These are phyloP conservation scores for Aureobasidium sp. DNA, from an alignment of 2,329 filamentous ascomycete genomes.

Conservation along the genomic window DNA sequence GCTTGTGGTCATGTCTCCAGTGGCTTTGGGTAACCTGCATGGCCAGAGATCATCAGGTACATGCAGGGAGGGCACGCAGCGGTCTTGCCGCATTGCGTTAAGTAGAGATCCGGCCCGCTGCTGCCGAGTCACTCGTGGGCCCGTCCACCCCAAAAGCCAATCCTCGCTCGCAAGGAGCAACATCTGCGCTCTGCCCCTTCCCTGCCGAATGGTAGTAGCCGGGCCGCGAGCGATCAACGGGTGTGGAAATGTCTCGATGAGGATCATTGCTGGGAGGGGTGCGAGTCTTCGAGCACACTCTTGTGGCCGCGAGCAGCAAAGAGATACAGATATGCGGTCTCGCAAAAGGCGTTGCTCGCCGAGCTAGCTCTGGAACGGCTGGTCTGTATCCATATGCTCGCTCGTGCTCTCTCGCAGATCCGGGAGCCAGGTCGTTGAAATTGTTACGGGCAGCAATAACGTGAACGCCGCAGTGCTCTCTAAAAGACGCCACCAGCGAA, in stretches of 20 bases:
- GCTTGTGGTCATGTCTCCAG: not conserved
- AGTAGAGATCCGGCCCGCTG: slow-evolving; percentile 8
- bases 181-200: not conserved
- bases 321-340: not conserved
- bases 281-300: not conserved
- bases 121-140: slow-evolving; percentile 9
- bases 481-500: slow-evolving; percentile 6
- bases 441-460: slow-evolving; percentile 13
- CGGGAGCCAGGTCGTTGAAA: slow-evolving; percentile 13
- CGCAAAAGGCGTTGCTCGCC: not conserved
- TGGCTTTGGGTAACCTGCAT: slow-evolving; percentile 11
- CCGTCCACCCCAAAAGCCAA: slow-evolving; percentile 4
- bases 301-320: not conserved
- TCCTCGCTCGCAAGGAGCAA: slow-evolving; percentile 6
- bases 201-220: slow-evolving; percentile 8
- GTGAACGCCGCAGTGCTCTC: slow-evolving; percentile 1
- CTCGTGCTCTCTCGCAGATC: slow-evolving; percentile 10
- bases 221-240: slow-evolving; percentile 13
- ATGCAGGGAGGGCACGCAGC: slow-evolving; percentile 4
- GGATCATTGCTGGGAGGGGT: not conserved
- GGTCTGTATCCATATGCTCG: not conserved
- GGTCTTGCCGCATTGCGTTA: slow-evolving; percentile 1
- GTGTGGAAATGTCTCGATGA: slow-evolving; percentile 10
- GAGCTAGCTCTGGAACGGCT: not conserved
- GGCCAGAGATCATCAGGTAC: slow-evolving; percentile 14